phyloP scores from a whole-genome alignment of 768 basidiomycete genomes.

The Xerocomus brunneocitrinus region DNA sequence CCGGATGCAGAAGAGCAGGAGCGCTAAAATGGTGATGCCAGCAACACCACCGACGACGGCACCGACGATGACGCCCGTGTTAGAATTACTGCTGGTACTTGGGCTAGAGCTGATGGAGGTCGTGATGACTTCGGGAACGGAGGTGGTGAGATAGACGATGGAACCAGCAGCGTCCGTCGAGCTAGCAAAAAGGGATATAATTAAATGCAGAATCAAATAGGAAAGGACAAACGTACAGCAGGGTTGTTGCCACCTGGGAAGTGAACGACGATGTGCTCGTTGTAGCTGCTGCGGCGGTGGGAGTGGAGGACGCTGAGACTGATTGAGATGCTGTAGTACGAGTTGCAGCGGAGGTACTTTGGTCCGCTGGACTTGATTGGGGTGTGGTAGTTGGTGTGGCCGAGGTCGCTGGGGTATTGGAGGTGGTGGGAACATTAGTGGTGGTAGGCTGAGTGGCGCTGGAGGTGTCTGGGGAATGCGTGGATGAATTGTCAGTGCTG shows the following conservation, averaged over 20 bases:
- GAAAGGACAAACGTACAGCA: slow-evolving; percentile 13
- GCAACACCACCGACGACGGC: slow-evolving; percentile 48
- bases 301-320: not conserved
- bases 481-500: slow-evolving; percentile 14
- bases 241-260: slow-evolving; percentile 14
- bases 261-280: slow-evolving; percentile 10
- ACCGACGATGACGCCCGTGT: slow-evolving; percentile 45
- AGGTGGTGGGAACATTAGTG: not conserved
- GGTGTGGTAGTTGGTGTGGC: not conserved
- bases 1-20: slow-evolving; percentile 31
- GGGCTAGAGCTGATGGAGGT: slow-evolving; percentile 5
- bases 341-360: not conserved
- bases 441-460: not conserved
- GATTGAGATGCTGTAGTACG: not conserved
- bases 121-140: slow-evolving; percentile 11
- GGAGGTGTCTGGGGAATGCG: slow-evolving; percentile 4
- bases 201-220: not conserved
- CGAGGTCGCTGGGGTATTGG: slow-evolving; percentile 5
- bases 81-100: slow-evolving; percentile 1
- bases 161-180: slow-evolving; percentile 24
- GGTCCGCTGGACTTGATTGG: not conserved
- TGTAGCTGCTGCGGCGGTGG: slow-evolving; percentile 1
- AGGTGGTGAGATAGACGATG: slow-evolving; percentile 15
- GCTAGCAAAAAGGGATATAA: slow-evolving; percentile 4
- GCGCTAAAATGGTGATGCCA: slow-evolving; percentile 22